phyloP scores from a whole-genome alignment of 176 grass and related monocot genomes.

The Carex myosuroides region DNA sequence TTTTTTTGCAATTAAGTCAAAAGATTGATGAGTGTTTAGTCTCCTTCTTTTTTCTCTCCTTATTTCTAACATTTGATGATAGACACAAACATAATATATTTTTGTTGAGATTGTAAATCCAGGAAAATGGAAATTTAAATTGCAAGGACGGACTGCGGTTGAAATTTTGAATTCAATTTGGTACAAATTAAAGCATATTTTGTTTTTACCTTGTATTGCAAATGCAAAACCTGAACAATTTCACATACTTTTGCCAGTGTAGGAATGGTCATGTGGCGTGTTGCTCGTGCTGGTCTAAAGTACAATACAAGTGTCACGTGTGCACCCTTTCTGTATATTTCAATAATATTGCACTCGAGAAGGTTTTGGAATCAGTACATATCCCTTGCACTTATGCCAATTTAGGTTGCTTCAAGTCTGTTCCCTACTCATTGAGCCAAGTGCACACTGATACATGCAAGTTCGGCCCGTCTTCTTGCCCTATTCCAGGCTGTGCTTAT shows the following conservation, averaged over 20 bases:
- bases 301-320: constrained; percentile 58
- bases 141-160: background rate
- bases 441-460: constrained; percentile 45
- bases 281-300: constrained; percentile 56
- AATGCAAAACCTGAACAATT: background rate
- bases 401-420: constrained; percentile 43
- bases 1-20: too few species aligned
- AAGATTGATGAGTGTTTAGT: too few species aligned
- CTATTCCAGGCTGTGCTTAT: constrained; percentile 33
- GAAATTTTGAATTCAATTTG: background rate
- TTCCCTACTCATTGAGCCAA: constrained; percentile 33
- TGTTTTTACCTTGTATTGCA: background rate
- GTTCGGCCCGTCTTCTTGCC: constrained; percentile 39
- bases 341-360: constrained; percentile 63
- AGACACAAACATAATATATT: background rate
- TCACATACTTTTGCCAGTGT: constrained; percentile 43
- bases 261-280: constrained; percentile 75
- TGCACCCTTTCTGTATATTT: constrained; percentile 37
- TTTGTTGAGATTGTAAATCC: background rate
- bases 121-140: background rate
- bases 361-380: constrained; percentile 62
- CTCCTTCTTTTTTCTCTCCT: background rate
- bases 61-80: background rate
- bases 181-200: background rate
- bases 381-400: constrained; percentile 42